A percentile compares a stretch with the other conserved stretches of the same genome.
Evolutionary conservation across 2,329 filamentous ascomycete species (phyloP).

Genomic region (Byssoonygena ceratinophila): DNA sequence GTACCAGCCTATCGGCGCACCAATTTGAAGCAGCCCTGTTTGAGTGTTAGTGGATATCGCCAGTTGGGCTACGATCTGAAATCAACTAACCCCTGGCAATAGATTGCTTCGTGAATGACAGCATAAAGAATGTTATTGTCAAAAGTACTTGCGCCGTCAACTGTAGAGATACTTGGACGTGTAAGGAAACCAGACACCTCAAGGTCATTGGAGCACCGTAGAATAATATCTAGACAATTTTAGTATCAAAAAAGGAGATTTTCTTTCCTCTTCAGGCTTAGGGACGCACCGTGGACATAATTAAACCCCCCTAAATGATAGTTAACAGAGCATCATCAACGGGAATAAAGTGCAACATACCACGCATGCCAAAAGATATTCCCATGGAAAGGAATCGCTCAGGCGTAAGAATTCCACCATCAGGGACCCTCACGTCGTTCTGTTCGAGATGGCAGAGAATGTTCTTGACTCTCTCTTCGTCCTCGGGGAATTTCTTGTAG

Average conservation of each 20-base stretch:
- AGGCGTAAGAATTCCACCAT: constrained; percentile 62
- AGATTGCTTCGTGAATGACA: constrained; percentile 77
- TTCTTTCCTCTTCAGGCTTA: not conserved
- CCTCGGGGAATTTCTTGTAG: constrained; percentile 76
- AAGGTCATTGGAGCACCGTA: constrained; percentile 62
- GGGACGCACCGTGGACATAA: constrained; percentile 49
- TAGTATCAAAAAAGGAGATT: not conserved
- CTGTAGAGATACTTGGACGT: constrained; percentile 53
- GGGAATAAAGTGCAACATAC: constrained; percentile 24
- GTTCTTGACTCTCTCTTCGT: constrained; percentile 55
- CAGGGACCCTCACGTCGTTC: constrained; percentile 55
- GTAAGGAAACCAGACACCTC: constrained; percentile 66
- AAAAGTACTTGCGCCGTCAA: constrained; percentile 59
- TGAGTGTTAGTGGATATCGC: not conserved
- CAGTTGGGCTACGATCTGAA: not conserved
- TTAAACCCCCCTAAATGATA: constrained; percentile 55
- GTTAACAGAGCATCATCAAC: not conserved
- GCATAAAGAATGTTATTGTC: constrained; percentile 75
- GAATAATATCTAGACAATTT: constrained; percentile 45
- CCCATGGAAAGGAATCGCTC: constrained; percentile 68
- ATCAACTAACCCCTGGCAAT: constrained; percentile 54
- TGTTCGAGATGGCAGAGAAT: constrained; percentile 56
- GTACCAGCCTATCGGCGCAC: constrained; percentile 50
- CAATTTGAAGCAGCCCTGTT: constrained; percentile 53
- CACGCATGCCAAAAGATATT: constrained; percentile 66